phyloP scores from a whole-genome alignment of 495 filamentous ascomycete species.

The Penicillium robsamsonii region DNA sequence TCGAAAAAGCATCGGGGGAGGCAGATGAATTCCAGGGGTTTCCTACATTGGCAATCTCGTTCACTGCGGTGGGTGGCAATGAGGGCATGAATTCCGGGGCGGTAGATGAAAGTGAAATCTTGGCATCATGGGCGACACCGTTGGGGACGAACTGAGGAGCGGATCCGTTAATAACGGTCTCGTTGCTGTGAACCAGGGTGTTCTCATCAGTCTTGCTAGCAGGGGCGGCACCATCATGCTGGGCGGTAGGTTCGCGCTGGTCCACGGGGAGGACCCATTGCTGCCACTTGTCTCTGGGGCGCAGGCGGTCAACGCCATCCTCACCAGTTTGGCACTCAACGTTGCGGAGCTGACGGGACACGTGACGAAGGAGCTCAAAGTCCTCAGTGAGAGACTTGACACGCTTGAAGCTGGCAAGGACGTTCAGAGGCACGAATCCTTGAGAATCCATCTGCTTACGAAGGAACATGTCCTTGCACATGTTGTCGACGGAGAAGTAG shows the following conservation, averaged over 20 bases:
- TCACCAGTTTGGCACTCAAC: conserved; percentile 68
- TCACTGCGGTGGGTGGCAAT: conserved; percentile 32
- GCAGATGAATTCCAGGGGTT: conserved; percentile 32
- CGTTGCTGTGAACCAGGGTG: conserved; percentile 26
- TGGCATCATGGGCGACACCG: conserved; percentile 37
- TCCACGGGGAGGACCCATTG: conserved; percentile 70
- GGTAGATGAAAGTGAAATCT: conserved; percentile 65
- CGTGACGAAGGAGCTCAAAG: conserved; percentile 68
- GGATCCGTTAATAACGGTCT: conserved; percentile 33
- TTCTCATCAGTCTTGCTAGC: conserved; percentile 31
- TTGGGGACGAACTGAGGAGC: conserved; percentile 37
- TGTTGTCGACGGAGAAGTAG: conserved; percentile 95
- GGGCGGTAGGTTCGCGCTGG: conserved; percentile 58
- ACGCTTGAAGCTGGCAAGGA: conserved; percentile 81
- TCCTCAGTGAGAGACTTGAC: conserved; percentile 74
- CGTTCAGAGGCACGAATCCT: conserved; percentile 76
- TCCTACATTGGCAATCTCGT: conserved; percentile 46
- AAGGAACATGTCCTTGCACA: conserved; percentile 90
- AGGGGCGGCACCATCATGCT: conserved; percentile 54
- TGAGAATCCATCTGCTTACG: conserved; percentile 90
- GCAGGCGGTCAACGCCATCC: conserved; percentile 76
- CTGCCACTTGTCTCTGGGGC: conserved; percentile 74
- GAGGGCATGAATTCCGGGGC: conserved; percentile 76
- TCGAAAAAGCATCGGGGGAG: neutral
- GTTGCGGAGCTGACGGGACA: conserved; percentile 64